These are phyloP conservation scores for Thelonectria rubi DNA, from an alignment of 2,329 filamentous ascomycete genomes.

Conservation along the genomic window DNA sequence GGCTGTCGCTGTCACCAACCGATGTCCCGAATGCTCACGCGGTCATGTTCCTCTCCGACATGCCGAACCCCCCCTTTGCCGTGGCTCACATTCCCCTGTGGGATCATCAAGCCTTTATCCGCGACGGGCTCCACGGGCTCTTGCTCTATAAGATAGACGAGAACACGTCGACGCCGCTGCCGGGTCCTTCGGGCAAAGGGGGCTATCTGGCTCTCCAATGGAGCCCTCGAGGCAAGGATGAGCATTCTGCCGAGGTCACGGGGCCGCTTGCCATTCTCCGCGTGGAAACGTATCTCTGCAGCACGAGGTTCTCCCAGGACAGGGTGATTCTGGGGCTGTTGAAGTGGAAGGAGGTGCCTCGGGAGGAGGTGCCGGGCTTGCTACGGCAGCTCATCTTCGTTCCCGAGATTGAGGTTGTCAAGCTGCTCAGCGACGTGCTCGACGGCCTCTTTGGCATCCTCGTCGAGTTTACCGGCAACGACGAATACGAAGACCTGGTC, in stretches of 20 bases:
- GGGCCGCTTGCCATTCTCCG: constrained; percentile 83
- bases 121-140: constrained; percentile 83
- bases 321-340: constrained; percentile 83
- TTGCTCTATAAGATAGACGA: constrained; percentile 93
- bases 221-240: constrained; percentile 72
- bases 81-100: constrained; percentile 93
- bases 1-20: constrained; percentile 78
- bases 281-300: constrained; percentile 88
- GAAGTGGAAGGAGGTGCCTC: constrained; percentile 82
- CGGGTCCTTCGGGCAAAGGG: constrained; percentile 74
- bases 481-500: constrained; percentile 91
- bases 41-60: constrained; percentile 88
- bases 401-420: constrained; percentile 96
- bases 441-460: constrained; percentile 91
- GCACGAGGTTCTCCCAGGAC: constrained; percentile 94
- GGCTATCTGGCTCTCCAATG: constrained; percentile 89
- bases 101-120: constrained; percentile 89
- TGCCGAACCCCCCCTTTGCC: constrained; percentile 88
- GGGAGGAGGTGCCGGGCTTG: constrained; percentile 75
- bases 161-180: constrained; percentile 75
- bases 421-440: constrained; percentile 87
- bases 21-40: constrained; percentile 87
- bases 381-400: constrained; percentile 90
- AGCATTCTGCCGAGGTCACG: constrained; percentile 77
- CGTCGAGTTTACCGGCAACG: constrained; percentile 88